Base-by-base conservation (phyloP, 2,329 filamentous ascomycete species). In the Ophidiomyces ophidiicola region DNA sequence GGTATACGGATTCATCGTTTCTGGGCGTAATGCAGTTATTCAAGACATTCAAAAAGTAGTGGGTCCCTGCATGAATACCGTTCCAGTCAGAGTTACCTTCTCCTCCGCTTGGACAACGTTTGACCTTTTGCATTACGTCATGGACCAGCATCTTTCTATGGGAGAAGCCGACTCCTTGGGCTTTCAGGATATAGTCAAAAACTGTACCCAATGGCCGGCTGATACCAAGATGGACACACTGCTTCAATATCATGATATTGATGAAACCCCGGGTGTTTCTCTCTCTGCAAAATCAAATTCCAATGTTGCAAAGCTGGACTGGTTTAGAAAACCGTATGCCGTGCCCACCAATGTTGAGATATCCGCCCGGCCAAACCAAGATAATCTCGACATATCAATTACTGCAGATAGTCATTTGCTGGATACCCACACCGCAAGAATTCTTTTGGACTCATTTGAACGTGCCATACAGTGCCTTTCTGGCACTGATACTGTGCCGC, bases 51-150 rank as follows among this genome's bases (percentile, higher is more conserved):
- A 74, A 43, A 53, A 59, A 29, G 68, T 78, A 39, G 63, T 70
- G 29, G 76, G 76, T 0, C 75, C 75, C 0, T 74, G 71, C 39
- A 78, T 72, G 68, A 72, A 78, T 50, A 76, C 76, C 52, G 65
- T 74, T 1, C 75, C 75, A 1, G 63, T 77, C 24, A 67, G 75
- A 10, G 65, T 78, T 7, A 56, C 56, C 15, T 70, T 78, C 49
- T 56, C 62, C 2, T 33, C 56, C 0, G 47, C 50, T 4, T 68
- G 67, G 63, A 69, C 61, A 1, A 64, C 56, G 0, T 30, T 55
- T 2, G 64, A 72, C 35, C 58, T 73, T 5, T 57, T 73, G 14
- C 51, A 56, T 11, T 47, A 59, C 41, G 60, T 72, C 6, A 67
- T 72, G 52, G 51, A 62, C 36, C 69, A 72, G 54, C 67, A 72